Base-by-base conservation (phyloP, 2,329 filamentous ascomycete species). In the Mycosphaerella sp. region DNA sequence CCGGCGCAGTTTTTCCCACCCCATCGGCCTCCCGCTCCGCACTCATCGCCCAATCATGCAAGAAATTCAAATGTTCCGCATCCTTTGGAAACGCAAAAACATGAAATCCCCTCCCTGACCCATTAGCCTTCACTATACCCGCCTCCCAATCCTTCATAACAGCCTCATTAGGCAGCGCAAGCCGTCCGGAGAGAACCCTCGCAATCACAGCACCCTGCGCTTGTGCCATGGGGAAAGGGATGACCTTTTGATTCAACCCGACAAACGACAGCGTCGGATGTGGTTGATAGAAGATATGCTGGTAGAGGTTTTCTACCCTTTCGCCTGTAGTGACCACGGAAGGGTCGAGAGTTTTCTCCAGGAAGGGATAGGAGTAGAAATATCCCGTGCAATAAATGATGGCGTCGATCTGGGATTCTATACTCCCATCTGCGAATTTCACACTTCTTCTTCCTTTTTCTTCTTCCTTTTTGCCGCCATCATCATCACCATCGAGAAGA, bases 361-460 rank as follows among this genome's bases (percentile, higher is more conserved):
- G 66, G 63, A 95, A 96, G 0, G 89, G 89, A 52, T 86, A 86
- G 4, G 84, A 83, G 70, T 87, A 95, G 50, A 95, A 79, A 63
- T 94, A 97, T 0, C 91, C 91, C 0, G 91, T 96, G 66, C 87
- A 90, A 68, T 91, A 96, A 25, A 97, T 66, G 5, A 96, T 72
- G 1, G 81, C 79, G 62, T 96, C 90, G 50, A 97, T 70, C 30
- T 82, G 73, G 2, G 71, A 71, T 63, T 89, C 86, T 8, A 84
- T 64, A 0, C 74, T 74, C 2, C 85, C 85, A 61, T 88, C 77
- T 36, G 76, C 74, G 56, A 94, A 87, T 28, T 77, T 73, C 1
- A 93, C 76, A 2, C 78, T 82, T 55, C 81, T 76, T 21, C 6
- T 21, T 4, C 21, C 21, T 21, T 21, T 5, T 25, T 25, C 21